phyloP scores from a whole-genome alignment of 306 rosid species.

The Quercus mongolica region DNA sequence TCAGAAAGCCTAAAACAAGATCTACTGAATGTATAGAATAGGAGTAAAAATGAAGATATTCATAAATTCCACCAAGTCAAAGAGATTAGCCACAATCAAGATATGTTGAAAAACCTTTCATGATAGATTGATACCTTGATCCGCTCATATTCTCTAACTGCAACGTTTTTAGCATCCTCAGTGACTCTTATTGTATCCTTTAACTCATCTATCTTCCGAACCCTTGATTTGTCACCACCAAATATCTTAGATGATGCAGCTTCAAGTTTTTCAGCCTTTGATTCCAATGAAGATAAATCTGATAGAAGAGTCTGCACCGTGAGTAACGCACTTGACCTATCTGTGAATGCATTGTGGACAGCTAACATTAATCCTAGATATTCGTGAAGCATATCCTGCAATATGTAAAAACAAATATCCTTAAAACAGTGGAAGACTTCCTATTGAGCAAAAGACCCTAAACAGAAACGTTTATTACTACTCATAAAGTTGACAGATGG shows the following conservation, averaged over 20 bases:
- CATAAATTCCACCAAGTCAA: not conserved
- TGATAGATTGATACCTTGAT: conserved; percentile 60
- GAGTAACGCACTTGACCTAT: conserved; percentile 80
- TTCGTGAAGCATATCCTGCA: conserved; percentile 92
- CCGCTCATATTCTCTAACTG: conserved; percentile 81
- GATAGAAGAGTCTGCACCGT: conserved; percentile 91
- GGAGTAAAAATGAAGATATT: not conserved
- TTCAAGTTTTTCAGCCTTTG: conserved; percentile 87
- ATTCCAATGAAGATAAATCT: conserved; percentile 67
- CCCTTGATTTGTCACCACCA: conserved; percentile 84
- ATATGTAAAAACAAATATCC: conserved; percentile 11
- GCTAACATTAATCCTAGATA: conserved; percentile 93
- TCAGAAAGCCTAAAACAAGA: not conserved
- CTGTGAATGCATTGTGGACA: conserved; percentile 82
- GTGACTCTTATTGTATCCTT: conserved; percentile 73
- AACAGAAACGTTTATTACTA: conserved; percentile 8
- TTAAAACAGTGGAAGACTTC: not conserved
- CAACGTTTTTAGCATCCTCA: conserved; percentile 82
- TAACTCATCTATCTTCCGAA: conserved; percentile 75
- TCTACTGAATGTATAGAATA: not conserved
- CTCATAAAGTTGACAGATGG: not conserved
- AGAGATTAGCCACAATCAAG: not conserved
- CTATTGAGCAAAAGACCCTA: not conserved
- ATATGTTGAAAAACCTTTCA: not conserved
- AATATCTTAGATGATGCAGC: conserved; percentile 83